A percentile compares a stretch with the other conserved stretches of the same genome.
These are phyloP conservation scores for Sungouiozyma ichnusensis DNA, from an alignment of 805 yeast species.

Conservation along the genomic window DNA sequence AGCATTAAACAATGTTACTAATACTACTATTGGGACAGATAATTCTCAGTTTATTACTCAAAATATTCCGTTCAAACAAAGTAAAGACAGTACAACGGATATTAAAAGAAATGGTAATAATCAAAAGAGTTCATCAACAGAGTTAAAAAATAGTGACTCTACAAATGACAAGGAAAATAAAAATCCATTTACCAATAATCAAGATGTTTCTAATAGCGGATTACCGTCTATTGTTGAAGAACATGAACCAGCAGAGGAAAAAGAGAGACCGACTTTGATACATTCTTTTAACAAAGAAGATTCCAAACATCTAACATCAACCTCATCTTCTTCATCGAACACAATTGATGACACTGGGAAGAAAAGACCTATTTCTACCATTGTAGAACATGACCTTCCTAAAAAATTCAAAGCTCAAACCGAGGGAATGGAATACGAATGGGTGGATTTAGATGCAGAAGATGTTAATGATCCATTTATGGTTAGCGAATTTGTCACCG, in stretches of 20 bases:
- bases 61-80: slow-evolving; percentile 10
- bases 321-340: slow-evolving; percentile 2
- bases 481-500: slow-evolving; percentile 88
- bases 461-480: slow-evolving; percentile 74
- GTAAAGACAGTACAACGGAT: slow-evolving; percentile 11
- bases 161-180: slow-evolving; percentile 21
- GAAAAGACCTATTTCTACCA: slow-evolving; percentile 29
- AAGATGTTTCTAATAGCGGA: slow-evolving; percentile 4
- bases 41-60: slow-evolving; percentile 7
- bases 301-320: not conserved
- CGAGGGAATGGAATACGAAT: slow-evolving; percentile 30
- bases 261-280: not conserved
- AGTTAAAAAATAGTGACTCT: slow-evolving; percentile 1
- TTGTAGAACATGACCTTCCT: slow-evolving; percentile 26
- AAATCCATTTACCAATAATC: slow-evolving; percentile 10
- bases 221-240: slow-evolving; percentile 16
- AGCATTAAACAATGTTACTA: slow-evolving; percentile 29
- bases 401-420: slow-evolving; percentile 27
- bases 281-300: not conserved
- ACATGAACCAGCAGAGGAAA: slow-evolving; percentile 2
- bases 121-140: slow-evolving; percentile 3
- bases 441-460: slow-evolving; percentile 77
- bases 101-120: slow-evolving; percentile 11
- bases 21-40: slow-evolving; percentile 22
- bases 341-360: slow-evolving; percentile 16